Percentiles rank a stretch among this genome's conserved stretches.
These are phyloP conservation scores for Trifolium dubium DNA, from an alignment of 306 rosid genomes.

Conservation along the genomic window DNA sequence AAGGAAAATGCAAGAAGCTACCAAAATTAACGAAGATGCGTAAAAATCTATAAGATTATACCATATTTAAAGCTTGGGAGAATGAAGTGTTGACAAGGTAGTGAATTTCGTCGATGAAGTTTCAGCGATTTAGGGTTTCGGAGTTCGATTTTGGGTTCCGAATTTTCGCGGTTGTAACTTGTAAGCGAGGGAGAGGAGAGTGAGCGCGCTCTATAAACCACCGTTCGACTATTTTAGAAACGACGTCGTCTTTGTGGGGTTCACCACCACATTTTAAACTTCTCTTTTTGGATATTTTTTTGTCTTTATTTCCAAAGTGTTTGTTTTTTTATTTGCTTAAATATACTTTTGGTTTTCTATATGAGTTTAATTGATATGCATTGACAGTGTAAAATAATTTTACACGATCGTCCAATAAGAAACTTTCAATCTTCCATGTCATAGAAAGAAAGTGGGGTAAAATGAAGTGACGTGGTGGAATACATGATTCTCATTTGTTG, in stretches of 20 bases:
- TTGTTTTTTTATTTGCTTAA: too few relatives aligned
- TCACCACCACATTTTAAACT: too few relatives aligned
- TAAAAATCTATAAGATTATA: background rate
- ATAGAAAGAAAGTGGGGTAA: too few relatives aligned
- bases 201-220: slow-evolving; percentile 38
- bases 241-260: slow-evolving; percentile 35
- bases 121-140: slow-evolving; percentile 40
- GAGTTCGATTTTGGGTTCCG: slow-evolving; percentile 22
- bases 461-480: too few relatives aligned
- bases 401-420: too few relatives aligned
- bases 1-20: slow-evolving; percentile 32
- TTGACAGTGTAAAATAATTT: too few relatives aligned
- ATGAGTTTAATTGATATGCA: too few relatives aligned
- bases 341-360: too few relatives aligned
- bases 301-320: too few relatives aligned
- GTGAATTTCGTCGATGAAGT: background rate
- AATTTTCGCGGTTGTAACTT: slow-evolving; percentile 12
- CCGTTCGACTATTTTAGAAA: background rate
- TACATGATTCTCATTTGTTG: too few relatives aligned
- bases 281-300: too few relatives aligned
- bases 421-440: too few relatives aligned
- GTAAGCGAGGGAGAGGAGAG: slow-evolving; percentile 9
- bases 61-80: slow-evolving; percentile 38
- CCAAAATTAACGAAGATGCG: background rate
- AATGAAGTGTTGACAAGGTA: background rate